phyloP scores from a whole-genome alignment of 2,329 filamentous ascomycete genomes.

The Waltergamsia citrina region DNA sequence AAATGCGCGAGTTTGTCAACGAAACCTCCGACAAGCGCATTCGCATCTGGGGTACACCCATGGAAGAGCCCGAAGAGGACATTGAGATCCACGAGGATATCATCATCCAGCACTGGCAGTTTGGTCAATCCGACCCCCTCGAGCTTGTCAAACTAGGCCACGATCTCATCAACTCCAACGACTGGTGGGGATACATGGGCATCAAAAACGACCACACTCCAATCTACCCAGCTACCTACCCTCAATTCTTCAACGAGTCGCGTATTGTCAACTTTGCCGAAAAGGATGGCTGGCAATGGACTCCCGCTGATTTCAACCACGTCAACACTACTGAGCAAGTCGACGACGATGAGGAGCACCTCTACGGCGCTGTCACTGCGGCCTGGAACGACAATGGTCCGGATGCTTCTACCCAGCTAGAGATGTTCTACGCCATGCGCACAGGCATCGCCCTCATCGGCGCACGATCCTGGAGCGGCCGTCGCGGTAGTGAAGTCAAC shows the following conservation, averaged over 20 bases:
- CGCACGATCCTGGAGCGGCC: conserved; percentile 32
- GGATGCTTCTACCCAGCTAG: conserved; percentile 35
- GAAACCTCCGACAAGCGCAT: conserved; percentile 30
- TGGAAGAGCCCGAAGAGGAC: conserved; percentile 29
- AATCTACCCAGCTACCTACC: conserved; percentile 32
- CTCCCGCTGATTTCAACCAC: conserved; percentile 31
- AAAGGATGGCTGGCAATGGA: conserved; percentile 30
- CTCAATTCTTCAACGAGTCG: conserved; percentile 34
- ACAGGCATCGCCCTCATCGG: conserved; percentile 32
- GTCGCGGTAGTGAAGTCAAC: conserved; percentile 20
- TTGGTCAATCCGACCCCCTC: conserved; percentile 34
- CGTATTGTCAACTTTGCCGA: conserved; percentile 33
- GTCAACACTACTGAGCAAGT: conserved; percentile 29
- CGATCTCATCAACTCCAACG: conserved; percentile 32
- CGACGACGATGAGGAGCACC: conserved; percentile 13
- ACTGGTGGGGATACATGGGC: conserved; percentile 45
- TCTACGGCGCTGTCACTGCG: conserved; percentile 27
- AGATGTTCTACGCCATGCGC: conserved; percentile 36
- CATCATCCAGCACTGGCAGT: conserved; percentile 37
- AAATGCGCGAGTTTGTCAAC: conserved; percentile 34
- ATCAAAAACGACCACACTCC: conserved; percentile 42
- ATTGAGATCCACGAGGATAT: conserved; percentile 26
- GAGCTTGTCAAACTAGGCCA: conserved; percentile 25
- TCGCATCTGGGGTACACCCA: conserved; percentile 44
- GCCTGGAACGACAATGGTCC: conserved; percentile 40